Evolutionary conservation across 345 rosid species (phyloP), one percentile per base, ranked within the genome.

Genomic region (Linum tenue): DNA sequence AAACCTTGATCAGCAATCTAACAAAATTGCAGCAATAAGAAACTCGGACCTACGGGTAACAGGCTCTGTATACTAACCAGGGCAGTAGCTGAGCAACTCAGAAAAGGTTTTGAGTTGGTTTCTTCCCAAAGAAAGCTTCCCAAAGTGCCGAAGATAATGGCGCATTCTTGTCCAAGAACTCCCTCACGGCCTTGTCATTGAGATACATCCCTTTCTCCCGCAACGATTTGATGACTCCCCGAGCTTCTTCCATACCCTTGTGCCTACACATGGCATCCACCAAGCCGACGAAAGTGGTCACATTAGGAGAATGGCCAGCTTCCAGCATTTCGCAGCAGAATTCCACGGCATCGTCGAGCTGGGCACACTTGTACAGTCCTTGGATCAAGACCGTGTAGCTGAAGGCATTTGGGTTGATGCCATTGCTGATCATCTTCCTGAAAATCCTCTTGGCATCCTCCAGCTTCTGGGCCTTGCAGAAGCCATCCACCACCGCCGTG

Each of bases 401-500:
- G 62, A 85, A 86, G 55, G 92, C 90, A 74, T 90, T 88, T 3
- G 96, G 92, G 36, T 76, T 7, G 39, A 94, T 73, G 6, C 95
- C 90, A 67, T 73, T 85, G 37, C 51, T 69, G 69, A 84, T 84
- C 96, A 90, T 90, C 73, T 86, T 94, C 81, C 79, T 68, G 78
- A 94, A 94, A 69, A 90, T 80, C 76, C 97, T 81, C 79, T 79
- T 83, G 37, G 96, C 99, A 73, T 94, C 92, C 22, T 86, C 87
- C 5, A 78, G 64, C 70, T 86, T 86, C 16, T 80, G 92, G 15
- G 97, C 91, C 69, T 83, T 88, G 86, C 90, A 86, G 74, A 82
- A 90, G 38, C 91, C 96, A 62, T 88, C 95, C 43, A 88, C 95
- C 38, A 90, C 97, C 38, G 96, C 97, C 5, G 99, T 88, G 80